Conservation (phyloP, 2,329 filamentous ascomycete species). For the Alternaria conjuncta region DNA sequence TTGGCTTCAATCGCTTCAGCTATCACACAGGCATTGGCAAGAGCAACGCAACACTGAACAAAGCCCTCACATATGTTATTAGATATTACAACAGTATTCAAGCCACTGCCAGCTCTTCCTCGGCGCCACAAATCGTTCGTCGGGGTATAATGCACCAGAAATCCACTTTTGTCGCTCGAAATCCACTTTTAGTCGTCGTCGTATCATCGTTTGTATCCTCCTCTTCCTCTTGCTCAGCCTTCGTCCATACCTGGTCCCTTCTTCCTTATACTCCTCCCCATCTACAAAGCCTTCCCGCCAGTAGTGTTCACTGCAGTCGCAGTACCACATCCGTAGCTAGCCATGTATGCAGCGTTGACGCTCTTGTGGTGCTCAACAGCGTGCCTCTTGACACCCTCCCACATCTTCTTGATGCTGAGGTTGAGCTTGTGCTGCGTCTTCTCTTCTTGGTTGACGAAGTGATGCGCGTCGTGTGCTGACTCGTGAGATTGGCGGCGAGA, state of each 20-base stretch:
- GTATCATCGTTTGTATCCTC: neutral
- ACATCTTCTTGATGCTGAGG: constrained; percentile 36
- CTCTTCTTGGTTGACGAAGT: constrained; percentile 22
- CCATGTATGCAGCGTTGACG: constrained; percentile 37
- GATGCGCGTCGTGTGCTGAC: constrained; percentile 29
- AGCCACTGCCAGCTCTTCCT: neutral
- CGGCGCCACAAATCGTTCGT: constrained; percentile 1
- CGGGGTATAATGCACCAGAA: constrained; percentile 13
- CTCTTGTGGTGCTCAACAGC: constrained; percentile 39
- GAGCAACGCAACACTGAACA: neutral
- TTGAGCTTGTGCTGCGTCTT: constrained; percentile 29
- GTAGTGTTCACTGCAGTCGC: neutral
- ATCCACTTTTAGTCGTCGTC: neutral
- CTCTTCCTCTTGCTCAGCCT: neutral
- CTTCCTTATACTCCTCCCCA: too few species aligned
- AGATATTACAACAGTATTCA: neutral
- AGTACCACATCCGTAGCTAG: constrained; percentile 29
- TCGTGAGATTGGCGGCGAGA: constrained; percentile 27
- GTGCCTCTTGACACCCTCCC: constrained; percentile 35
- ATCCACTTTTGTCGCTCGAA: constrained; percentile 3
- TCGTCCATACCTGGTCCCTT: neutral
- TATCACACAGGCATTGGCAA: neutral
- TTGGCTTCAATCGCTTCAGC: neutral
- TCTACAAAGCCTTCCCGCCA: neutral
- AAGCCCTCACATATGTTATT: neutral